phyloP scores from a whole-genome alignment of 257 asterid species.

The Leonotis leonurus region DNA sequence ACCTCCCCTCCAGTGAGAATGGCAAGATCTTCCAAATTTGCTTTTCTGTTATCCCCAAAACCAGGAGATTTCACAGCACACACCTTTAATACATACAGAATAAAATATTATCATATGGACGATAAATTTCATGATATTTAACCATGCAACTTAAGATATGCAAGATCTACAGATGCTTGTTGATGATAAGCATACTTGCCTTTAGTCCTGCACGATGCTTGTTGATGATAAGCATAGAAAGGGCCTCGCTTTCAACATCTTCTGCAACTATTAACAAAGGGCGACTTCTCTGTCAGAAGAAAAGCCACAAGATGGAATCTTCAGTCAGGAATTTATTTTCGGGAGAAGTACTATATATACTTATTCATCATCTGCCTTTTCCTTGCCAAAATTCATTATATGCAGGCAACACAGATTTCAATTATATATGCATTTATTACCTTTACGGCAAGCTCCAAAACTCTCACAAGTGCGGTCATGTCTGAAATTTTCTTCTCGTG shows the following conservation, averaged over 20 bases:
- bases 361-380: neutral
- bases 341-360: neutral
- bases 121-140: neutral
- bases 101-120: conserved; percentile 1
- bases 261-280: conserved; percentile 85
- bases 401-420: conserved; percentile 8
- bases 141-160: conserved; percentile 5
- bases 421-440: conserved; percentile 26
- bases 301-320: conserved; percentile 9
- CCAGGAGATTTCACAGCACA: conserved; percentile 98
- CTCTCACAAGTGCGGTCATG: conserved; percentile 52
- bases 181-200: conserved; percentile 25
- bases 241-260: conserved; percentile 74
- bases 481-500: conserved; percentile 91
- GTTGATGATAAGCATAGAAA: conserved; percentile 71
- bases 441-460: conserved; percentile 73
- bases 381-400: neutral
- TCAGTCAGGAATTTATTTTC: neutral
- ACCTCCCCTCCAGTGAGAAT: conserved; percentile 94
- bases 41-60: conserved; percentile 84
- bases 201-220: conserved; percentile 80
- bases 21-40: conserved; percentile 83
- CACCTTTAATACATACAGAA: conserved; percentile 38
- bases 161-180: neutral
- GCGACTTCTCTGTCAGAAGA: conserved; percentile 44